A percentile compares a stretch with the other conserved stretches of the same genome.
Evolutionary conservation across 345 rosid genomes (phyloP).

Genomic region (Citrus sinensis): DVS_A1.0 CM039165.1:38192501-38193000

Average conservation of each 20-base stretch:
- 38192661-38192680: constrained; percentile 58
- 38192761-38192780: constrained; percentile 59
- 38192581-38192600: constrained; percentile 61
- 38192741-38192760: constrained; percentile 80
- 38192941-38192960: constrained; percentile 50
- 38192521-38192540: too few relatives aligned
- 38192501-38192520: too few relatives aligned
- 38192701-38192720: constrained; percentile 65
- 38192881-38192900: constrained; percentile 49
- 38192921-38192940: constrained; percentile 66
- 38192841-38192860: constrained; percentile 46
- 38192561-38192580: constrained; percentile 40
- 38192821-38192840: constrained; percentile 83
- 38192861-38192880: constrained; percentile 52
- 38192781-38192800: constrained; percentile 46
- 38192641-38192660: constrained; percentile 65
- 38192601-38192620: constrained; percentile 78
- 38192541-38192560: neutral
- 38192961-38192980: constrained; percentile 59
- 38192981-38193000: constrained; percentile 72
- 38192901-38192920: constrained; percentile 55
- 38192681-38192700: constrained; percentile 73
- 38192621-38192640: constrained; percentile 45
- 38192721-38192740: constrained; percentile 54
- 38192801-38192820: constrained; percentile 74